These are phyloP conservation scores for Carex cristatella DNA, from an alignment of 176 grass and related monocot genomes.

Conservation along the genomic window DNA sequence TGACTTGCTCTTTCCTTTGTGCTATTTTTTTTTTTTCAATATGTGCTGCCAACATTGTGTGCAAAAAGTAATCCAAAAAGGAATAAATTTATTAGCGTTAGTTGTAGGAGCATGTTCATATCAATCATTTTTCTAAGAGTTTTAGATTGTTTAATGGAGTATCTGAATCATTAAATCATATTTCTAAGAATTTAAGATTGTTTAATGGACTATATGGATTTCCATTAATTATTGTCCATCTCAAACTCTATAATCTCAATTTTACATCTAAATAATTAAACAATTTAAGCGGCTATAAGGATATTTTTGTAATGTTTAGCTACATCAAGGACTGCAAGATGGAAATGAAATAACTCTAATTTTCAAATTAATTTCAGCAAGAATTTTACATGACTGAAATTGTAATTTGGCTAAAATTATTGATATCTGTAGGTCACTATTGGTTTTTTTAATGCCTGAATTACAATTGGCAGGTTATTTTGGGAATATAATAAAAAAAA, in stretches of 20 bases:
- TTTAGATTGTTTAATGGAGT: not conserved
- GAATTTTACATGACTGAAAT: not conserved
- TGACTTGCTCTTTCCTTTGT: not conserved
- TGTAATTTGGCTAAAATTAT: not conserved
- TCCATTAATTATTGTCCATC: not conserved
- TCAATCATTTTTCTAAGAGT: not conserved
- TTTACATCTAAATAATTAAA: not conserved
- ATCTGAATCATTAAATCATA: not conserved
- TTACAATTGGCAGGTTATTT: not conserved
- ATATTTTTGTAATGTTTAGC: not conserved
- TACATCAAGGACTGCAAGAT: not conserved
- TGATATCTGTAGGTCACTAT: not conserved
- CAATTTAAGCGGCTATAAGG: no score
- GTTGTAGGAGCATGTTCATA: not conserved
- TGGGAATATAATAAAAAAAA: not conserved
- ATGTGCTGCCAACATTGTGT: not conserved
- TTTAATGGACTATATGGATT: not conserved
- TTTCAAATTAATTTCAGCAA: not conserved
- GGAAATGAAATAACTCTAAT: not conserved
- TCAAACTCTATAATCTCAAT: not conserved
- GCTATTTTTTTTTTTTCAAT: not conserved
- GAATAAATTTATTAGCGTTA: not conserved
- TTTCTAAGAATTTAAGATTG: not conserved
- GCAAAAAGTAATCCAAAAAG: not conserved
- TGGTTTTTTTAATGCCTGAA: not conserved